Percentiles rank a stretch among this genome's conserved stretches.
These are phyloP conservation scores for Kodamaea fukazawae DNA, from an alignment of 805 yeast species.

Conservation along the genomic window DNA sequence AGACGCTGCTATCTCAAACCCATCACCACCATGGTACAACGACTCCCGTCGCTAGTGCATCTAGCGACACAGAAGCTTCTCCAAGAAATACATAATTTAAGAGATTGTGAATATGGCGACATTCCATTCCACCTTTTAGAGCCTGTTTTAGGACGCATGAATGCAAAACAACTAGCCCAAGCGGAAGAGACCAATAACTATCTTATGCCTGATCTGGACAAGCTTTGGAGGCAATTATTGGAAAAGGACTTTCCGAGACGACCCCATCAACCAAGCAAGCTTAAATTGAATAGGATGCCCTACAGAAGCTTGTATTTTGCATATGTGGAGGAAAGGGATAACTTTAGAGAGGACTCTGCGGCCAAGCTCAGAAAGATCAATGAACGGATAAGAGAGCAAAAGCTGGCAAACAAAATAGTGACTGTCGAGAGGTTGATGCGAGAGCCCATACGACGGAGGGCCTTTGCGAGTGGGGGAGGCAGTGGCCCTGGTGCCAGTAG, in stretches of 20 bases:
- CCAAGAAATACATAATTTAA: slow-evolving; percentile 10
- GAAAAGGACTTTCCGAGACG: slow-evolving; percentile 48
- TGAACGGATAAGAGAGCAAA: slow-evolving; percentile 35
- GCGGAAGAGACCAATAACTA: slow-evolving; percentile 45
- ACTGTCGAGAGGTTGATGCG: slow-evolving; percentile 25
- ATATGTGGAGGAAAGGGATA: slow-evolving; percentile 41
- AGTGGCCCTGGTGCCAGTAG: slow-evolving; percentile 4
- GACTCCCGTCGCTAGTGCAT: slow-evolving; percentile 11
- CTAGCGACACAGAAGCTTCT: slow-evolving; percentile 12
- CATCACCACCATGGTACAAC: not conserved
- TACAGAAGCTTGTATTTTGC: slow-evolving; percentile 37
- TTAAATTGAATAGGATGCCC: slow-evolving; percentile 22
- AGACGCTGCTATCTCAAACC: not conserved
- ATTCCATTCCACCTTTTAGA: slow-evolving; percentile 44
- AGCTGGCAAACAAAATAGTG: slow-evolving; percentile 32
- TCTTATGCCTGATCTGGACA: slow-evolving; percentile 40
- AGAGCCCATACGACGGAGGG: slow-evolving; percentile 25
- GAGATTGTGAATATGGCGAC: slow-evolving; percentile 10
- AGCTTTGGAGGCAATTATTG: slow-evolving; percentile 45
- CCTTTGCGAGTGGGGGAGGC: slow-evolving; percentile 8
- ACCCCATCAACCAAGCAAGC: slow-evolving; percentile 20
- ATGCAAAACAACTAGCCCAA: slow-evolving; percentile 29
- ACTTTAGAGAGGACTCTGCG: slow-evolving; percentile 43
- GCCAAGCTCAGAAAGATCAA: slow-evolving; percentile 44
- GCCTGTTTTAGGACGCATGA: slow-evolving; percentile 46